Evolutionary conservation across 768 basidiomycete genomes (phyloP).

Genomic region (Trametes villosa): DNA sequence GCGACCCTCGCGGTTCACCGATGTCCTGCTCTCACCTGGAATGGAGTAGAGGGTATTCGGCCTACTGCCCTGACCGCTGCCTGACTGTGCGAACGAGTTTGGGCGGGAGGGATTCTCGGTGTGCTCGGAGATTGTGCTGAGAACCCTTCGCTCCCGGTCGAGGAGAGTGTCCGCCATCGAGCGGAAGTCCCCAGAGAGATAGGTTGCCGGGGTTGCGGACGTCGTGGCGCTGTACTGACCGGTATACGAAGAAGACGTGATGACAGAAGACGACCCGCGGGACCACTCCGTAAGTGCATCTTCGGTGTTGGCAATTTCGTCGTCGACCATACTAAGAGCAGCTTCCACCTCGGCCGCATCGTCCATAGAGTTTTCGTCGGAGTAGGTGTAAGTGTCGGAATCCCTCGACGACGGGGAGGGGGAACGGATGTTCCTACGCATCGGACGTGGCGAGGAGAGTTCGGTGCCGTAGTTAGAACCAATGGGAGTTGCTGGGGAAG

Average conservation of each 20-base stretch:
- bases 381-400: slow-evolving; percentile 61
- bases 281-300: slow-evolving; percentile 70
- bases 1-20: slow-evolving; percentile 44
- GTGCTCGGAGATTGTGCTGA: slow-evolving; percentile 80
- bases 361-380: slow-evolving; percentile 55
- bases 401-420: slow-evolving; percentile 51
- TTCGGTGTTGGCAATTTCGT: slow-evolving; percentile 68
- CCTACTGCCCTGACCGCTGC: slow-evolving; percentile 37
- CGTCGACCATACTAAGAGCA: slow-evolving; percentile 64
- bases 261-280: slow-evolving; percentile 37
- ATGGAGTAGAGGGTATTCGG: slow-evolving; percentile 43
- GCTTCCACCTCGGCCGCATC: slow-evolving; percentile 66
- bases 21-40: slow-evolving; percentile 52
- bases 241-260: slow-evolving; percentile 23
- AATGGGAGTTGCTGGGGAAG: slow-evolving; percentile 46
- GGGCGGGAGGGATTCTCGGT: slow-evolving; percentile 76
- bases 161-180: slow-evolving; percentile 46
- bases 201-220: slow-evolving; percentile 41
- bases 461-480: slow-evolving; percentile 52
- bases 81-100: slow-evolving; percentile 40
- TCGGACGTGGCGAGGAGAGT: slow-evolving; percentile 49
- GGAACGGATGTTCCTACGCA: slow-evolving; percentile 60
- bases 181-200: slow-evolving; percentile 26
- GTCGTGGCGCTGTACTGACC: slow-evolving; percentile 21
- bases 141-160: slow-evolving; percentile 49